These are phyloP conservation scores for Condylostoma magnum DNA, from an alignment of 169 alveolate genomes.

Conservation along the genomic window DNA sequence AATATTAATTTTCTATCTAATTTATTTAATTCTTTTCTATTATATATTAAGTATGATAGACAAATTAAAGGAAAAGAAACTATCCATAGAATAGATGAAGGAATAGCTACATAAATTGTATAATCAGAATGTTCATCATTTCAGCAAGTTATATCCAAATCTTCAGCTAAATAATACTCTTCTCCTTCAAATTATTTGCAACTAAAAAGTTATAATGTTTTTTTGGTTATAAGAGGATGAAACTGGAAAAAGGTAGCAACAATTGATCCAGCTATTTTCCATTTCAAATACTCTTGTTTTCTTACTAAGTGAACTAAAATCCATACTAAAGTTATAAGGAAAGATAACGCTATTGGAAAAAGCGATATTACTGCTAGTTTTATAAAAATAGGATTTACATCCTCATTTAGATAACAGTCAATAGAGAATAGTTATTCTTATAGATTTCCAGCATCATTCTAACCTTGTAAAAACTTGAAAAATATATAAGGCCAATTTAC, in stretches of 20 bases:
- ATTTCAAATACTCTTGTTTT: background rate
- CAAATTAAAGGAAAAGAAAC: conserved; percentile 41
- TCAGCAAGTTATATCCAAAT: conserved; percentile 31
- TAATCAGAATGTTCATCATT: conserved; percentile 9
- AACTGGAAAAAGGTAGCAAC: conserved; percentile 42
- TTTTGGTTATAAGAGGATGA: conserved; percentile 42
- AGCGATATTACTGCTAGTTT: background rate
- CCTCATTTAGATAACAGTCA: background rate
- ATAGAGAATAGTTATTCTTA: background rate
- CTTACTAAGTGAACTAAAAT: background rate
- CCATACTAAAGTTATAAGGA: background rate
- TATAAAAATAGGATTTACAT: background rate
- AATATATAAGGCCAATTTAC: conserved; percentile 2
- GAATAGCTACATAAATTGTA: conserved; percentile 36
- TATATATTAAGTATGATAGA: background rate
- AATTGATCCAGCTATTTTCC: conserved; percentile 26
- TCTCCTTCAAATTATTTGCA: conserved; percentile 40
- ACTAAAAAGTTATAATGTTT: conserved; percentile 30
- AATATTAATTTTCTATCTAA: conserved; percentile 14
- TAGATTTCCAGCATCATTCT: background rate
- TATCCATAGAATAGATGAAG: conserved; percentile 43
- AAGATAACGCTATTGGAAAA: background rate
- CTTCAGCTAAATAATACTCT: conserved; percentile 16
- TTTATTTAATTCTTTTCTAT: background rate
- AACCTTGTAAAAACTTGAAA: background rate